Evolutionary conservation across 1,139 yeast genomes (phyloP), one percentile per base, ranked within the genome.

Genomic region (Torulaspora pretoriensis): DNA sequence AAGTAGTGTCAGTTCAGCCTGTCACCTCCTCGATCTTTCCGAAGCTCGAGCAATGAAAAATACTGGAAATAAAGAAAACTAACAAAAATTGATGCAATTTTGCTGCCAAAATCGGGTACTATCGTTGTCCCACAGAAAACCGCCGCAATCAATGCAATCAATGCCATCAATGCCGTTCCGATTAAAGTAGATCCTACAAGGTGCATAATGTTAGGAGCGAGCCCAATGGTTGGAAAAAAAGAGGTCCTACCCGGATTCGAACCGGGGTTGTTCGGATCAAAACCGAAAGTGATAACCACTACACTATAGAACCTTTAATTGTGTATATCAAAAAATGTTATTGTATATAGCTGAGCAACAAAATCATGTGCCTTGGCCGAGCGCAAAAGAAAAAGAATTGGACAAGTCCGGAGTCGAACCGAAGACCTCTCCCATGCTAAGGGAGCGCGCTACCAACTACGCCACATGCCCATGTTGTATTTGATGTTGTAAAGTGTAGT

Each of bases 231-330:
- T 10, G 22, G 22, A 70, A n/a, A n/a, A 72, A 73, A 59, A 59
- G 50, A 81, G 88, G 88, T 82, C 88, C 81, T 79, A 79, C 88
- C 89, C 89, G 88, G 89, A 81, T 81, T 83, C 90, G 90, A 83
- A 83, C 90, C 83, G 89, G 88, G 88, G 90, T 83, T 80, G 79
- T 74, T 70, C 81, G 89, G 88, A 81, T 74, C 80, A 75, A 73
- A 75, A 75, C 79, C 80, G 78, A 75, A 70, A 70, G 80, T 75
- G 80, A 75, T 75, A 73, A 75, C 80, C 80, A 75, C 80, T 75
- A 75, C 80, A 75, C 80, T 75, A 75, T 74, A 74, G 54, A 24
- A 46, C 49, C 49, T 34, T 10, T 13, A 17, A 17, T 17, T 17
- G 4, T 17, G 19, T 4, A 17, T 17, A 3, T 17, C 19, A 4